Evolutionary conservation across 75 land plant genomes (phyloP).

Genomic region (Cryptomeria japonica): DNA sequence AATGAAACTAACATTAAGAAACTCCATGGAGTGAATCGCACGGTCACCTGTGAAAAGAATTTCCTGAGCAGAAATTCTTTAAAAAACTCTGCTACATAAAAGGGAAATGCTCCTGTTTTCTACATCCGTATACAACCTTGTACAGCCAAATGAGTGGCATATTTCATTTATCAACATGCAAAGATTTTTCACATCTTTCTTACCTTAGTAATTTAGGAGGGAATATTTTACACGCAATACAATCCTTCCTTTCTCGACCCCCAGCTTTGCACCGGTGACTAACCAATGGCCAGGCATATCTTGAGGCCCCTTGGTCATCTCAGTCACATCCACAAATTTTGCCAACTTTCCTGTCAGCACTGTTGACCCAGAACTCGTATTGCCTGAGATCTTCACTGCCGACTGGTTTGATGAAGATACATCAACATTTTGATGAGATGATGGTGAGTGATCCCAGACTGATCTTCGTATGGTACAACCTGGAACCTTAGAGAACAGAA

Average conservation of each 20-base stretch:
- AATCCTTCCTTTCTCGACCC: slow-evolving; percentile 69
- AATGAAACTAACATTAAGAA: slow-evolving; percentile 9
- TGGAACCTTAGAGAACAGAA: slow-evolving; percentile 76
- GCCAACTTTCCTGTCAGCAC: slow-evolving; percentile 19
- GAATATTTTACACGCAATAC: slow-evolving; percentile 67
- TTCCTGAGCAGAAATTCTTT: slow-evolving; percentile 3
- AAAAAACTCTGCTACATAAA: slow-evolving; percentile 11
- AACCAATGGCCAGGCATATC: slow-evolving; percentile 80
- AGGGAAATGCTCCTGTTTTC: slow-evolving; percentile 3
- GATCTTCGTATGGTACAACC: slow-evolving; percentile 81
- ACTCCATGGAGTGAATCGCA: slow-evolving; percentile 3
- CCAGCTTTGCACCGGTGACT: slow-evolving; percentile 77
- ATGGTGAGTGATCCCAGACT: slow-evolving; percentile 72
- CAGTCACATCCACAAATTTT: slow-evolving; percentile 54
- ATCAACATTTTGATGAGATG: slow-evolving; percentile 29
- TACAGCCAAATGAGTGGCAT: background rate
- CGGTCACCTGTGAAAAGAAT: slow-evolving; percentile 3
- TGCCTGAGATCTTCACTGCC: background rate
- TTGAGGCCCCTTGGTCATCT: slow-evolving; percentile 68
- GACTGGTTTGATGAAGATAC: slow-evolving; percentile 14
- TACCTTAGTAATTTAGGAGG: slow-evolving; percentile 48
- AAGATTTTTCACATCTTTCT: background rate
- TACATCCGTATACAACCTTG: slow-evolving; percentile 14
- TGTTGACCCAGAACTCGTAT: slow-evolving; percentile 25
- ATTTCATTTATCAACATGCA: slow-evolving; percentile 12